phyloP scores from a whole-genome alignment of 139 green algal species.

The Choricystis sp. region DNA sequence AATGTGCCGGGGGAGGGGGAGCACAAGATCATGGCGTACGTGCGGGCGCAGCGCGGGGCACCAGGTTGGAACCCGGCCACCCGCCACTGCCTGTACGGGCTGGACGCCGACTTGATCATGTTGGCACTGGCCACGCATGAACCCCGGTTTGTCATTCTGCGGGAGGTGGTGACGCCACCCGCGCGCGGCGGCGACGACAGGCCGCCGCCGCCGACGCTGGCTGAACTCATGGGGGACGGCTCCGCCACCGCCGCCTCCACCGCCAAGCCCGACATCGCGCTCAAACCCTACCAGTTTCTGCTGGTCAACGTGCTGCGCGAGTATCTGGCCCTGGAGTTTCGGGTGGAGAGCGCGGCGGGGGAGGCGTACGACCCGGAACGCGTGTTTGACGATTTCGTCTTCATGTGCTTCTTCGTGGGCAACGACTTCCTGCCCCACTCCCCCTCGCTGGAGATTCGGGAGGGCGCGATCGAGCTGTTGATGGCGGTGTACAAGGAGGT shows the following conservation, averaged over 20 bases:
- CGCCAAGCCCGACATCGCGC: slow-evolving; percentile 36
- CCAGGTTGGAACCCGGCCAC: slow-evolving; percentile 71
- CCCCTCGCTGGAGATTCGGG: slow-evolving; percentile 94
- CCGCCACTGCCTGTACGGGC: slow-evolving; percentile 86
- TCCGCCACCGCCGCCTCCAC: not conserved
- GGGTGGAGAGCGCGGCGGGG: slow-evolving; percentile 6
- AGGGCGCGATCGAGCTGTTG: slow-evolving; percentile 91
- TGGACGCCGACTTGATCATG: slow-evolving; percentile 99
- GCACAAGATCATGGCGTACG: slow-evolving; percentile 95
- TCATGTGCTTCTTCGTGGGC: slow-evolving; percentile 98
- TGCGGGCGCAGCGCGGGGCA: slow-evolving; percentile 71
- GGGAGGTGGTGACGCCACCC: slow-evolving; percentile 42
- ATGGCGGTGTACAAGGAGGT: slow-evolving; percentile 74
- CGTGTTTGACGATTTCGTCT: slow-evolving; percentile 79
- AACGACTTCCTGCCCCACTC: slow-evolving; percentile 99
- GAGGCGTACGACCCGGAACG: slow-evolving; percentile 54
- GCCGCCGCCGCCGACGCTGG: not conserved
- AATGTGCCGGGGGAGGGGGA: slow-evolving; percentile 94
- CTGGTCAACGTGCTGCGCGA: slow-evolving; percentile 73
- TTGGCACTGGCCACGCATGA: slow-evolving; percentile 84
- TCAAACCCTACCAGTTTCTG: slow-evolving; percentile 89
- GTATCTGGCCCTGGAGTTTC: slow-evolving; percentile 84
- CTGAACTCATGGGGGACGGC: not conserved
- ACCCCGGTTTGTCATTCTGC: slow-evolving; percentile 73
- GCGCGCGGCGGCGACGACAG: not conserved